phyloP scores from a whole-genome alignment of 139 green algal genomes.

The Coccomyxa sp. region DNA sequence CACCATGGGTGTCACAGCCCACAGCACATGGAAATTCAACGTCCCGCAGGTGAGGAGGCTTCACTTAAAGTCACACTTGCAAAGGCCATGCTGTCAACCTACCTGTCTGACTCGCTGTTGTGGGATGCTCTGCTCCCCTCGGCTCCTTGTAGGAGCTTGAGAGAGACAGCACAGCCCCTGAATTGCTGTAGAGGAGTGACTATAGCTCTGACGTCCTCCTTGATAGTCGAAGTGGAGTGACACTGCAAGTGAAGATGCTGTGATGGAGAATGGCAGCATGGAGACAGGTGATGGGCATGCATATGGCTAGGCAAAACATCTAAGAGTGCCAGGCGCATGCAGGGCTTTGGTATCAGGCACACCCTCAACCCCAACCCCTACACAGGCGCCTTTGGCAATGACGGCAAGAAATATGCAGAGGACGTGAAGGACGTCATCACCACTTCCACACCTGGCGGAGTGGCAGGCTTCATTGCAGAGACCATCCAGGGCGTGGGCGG shows the following conservation, averaged over 20 bases:
- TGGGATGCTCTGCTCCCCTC: no score
- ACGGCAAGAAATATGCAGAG: slow-evolving; percentile 69
- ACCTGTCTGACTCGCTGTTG: no score
- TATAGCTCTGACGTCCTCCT: no score
- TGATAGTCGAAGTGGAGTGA: no score
- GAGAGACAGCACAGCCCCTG: no score
- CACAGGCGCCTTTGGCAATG: slow-evolving; percentile 79
- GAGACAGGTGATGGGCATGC: no score
- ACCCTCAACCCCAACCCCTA: slow-evolving; percentile 91
- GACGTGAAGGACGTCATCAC: slow-evolving; percentile 73
- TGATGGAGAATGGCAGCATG: no score
- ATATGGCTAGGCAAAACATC: no score
- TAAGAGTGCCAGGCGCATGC: no score
- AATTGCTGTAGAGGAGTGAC: not conserved
- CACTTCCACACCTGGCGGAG: slow-evolving; percentile 52
- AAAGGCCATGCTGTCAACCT: no score
- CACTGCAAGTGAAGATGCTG: no score
- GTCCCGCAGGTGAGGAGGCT: slow-evolving; percentile 48
- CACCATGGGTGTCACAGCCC: slow-evolving; percentile 87
- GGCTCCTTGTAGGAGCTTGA: no score
- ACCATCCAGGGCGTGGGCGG: slow-evolving; percentile 94
- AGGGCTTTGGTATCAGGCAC: slow-evolving; percentile 88
- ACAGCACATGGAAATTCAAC: slow-evolving; percentile 91
- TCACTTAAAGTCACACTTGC: slow-evolving; percentile 3
- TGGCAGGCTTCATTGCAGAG: slow-evolving; percentile 91